Percentiles rank a stretch among this genome's conserved stretches.
phyloP scores from a whole-genome alignment of 805 yeast species.

The Saturnispora kantuleensis region DNA sequence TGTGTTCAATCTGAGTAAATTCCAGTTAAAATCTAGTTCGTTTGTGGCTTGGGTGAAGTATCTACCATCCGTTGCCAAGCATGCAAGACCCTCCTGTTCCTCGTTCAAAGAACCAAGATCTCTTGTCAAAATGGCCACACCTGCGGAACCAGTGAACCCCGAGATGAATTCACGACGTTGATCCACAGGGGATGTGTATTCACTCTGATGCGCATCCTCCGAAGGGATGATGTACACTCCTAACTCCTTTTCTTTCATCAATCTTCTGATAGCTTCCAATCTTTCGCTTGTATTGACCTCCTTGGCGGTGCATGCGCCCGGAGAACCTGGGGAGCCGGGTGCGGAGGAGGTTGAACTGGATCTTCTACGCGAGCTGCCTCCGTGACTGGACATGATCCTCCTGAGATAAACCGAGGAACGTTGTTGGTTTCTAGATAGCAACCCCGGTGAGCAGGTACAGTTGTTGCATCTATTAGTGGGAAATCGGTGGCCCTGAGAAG shows the following conservation, averaged over 20 bases:
- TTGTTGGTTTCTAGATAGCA: slow-evolving; percentile 56
- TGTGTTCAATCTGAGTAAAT: slow-evolving; percentile 42
- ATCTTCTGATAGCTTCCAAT: slow-evolving; percentile 46
- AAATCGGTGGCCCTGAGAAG: slow-evolving; percentile 17
- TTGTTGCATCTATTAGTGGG: slow-evolving; percentile 43
- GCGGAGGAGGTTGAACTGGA: background rate
- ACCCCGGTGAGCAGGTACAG: slow-evolving; percentile 81
- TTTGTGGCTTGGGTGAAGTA: slow-evolving; percentile 50
- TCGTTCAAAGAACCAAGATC: slow-evolving; percentile 42
- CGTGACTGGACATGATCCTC: slow-evolving; percentile 19
- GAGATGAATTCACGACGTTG: slow-evolving; percentile 47
- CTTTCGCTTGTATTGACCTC: slow-evolving; percentile 52
- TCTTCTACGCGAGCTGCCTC: slow-evolving; percentile 2
- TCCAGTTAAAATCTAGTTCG: slow-evolving; percentile 54
- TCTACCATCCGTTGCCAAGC: slow-evolving; percentile 51
- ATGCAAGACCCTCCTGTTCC: slow-evolving; percentile 45
- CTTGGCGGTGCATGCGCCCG: slow-evolving; percentile 7
- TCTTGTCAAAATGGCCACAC: slow-evolving; percentile 48
- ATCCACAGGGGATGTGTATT: slow-evolving; percentile 44
- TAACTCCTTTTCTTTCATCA: slow-evolving; percentile 49
- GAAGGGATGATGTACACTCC: slow-evolving; percentile 60
- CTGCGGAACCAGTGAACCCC: slow-evolving; percentile 56
- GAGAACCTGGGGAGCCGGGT: slow-evolving; percentile 8
- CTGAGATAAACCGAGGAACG: slow-evolving; percentile 39
- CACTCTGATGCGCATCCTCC: slow-evolving; percentile 59